Conservation (phyloP, 345 rosid species). For the Lepidium sativum region DNA sequence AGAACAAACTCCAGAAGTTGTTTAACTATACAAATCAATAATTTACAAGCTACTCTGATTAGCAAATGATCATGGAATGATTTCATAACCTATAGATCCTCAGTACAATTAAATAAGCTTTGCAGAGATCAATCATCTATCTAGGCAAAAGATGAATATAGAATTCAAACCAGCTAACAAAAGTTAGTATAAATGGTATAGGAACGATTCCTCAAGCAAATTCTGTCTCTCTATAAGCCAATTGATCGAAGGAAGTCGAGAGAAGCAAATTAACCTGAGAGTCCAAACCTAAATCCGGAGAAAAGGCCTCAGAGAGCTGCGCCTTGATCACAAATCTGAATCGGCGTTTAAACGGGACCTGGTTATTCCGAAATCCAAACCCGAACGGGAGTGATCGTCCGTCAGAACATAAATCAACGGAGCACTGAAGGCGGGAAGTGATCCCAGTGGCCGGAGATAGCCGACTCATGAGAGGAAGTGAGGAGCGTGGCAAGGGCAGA, state of each 20-base stretch:
- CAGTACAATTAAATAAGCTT: neutral
- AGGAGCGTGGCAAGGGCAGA: conserved; percentile 40
- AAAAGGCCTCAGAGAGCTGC: conserved; percentile 50
- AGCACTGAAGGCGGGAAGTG: conserved; percentile 20
- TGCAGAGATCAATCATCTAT: neutral
- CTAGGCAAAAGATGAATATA: neutral
- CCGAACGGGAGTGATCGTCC: conserved; percentile 24
- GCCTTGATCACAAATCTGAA: conserved; percentile 46
- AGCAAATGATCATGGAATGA: neutral
- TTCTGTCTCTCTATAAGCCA: conserved; percentile 3
- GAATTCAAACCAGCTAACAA: neutral
- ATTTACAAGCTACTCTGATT: neutral
- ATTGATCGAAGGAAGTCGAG: conserved; percentile 10
- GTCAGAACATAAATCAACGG: conserved; percentile 22
- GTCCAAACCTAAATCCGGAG: conserved; percentile 53
- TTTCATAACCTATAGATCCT: neutral
- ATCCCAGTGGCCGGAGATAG: conserved; percentile 45
- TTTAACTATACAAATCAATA: neutral
- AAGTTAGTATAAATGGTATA: neutral
- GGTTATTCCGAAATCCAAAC: conserved; percentile 28
- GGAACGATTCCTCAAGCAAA: neutral
- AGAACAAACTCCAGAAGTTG: neutral
- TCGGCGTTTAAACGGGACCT: conserved; percentile 26
- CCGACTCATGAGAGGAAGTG: conserved; percentile 38
- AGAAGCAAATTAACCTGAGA: conserved; percentile 48